Evolutionary conservation across 2,329 filamentous ascomycete species (phyloP).

Genomic region (Sarocladium brachiariae): DNA sequence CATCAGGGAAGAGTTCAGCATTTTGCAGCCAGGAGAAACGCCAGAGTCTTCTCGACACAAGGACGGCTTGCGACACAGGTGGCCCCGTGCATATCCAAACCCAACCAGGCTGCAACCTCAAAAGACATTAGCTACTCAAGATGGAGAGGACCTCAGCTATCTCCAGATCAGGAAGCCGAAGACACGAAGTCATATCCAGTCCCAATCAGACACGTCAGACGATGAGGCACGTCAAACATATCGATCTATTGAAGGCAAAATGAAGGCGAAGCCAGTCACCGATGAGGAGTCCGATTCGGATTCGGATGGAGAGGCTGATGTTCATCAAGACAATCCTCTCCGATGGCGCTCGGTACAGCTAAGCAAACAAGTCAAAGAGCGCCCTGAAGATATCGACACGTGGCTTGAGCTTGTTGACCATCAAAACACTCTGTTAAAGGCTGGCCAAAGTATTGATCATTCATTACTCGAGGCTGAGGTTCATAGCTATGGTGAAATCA

Average conservation of each 20-base stretch:
- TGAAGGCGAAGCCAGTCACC: slow-evolving; percentile 30
- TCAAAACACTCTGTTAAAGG: slow-evolving; percentile 61
- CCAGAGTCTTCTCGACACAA: slow-evolving; percentile 29
- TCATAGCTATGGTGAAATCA: slow-evolving; percentile 69
- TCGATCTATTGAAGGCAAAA: slow-evolving; percentile 58
- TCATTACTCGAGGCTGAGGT: slow-evolving; percentile 52
- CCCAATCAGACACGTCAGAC: slow-evolving; percentile 32
- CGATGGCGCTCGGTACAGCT: slow-evolving; percentile 55
- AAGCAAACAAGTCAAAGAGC: slow-evolving; percentile 53
- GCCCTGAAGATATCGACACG: slow-evolving; percentile 58
- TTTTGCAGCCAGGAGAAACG: slow-evolving; percentile 37
- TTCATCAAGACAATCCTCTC: slow-evolving; percentile 35
- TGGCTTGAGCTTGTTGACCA: slow-evolving; percentile 78
- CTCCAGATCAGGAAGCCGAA: slow-evolving; percentile 36
- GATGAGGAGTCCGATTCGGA: slow-evolving; percentile 39
- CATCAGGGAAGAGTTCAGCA: slow-evolving; percentile 48
- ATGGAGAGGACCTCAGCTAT: slow-evolving; percentile 36
- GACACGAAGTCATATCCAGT: slow-evolving; percentile 32
- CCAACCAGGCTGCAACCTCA: slow-evolving; percentile 32
- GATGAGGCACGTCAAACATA: slow-evolving; percentile 49
- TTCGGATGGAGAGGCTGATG: slow-evolving; percentile 22
- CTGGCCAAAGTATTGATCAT: slow-evolving; percentile 35
- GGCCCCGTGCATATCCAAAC: slow-evolving; percentile 29
- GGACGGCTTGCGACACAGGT: slow-evolving; percentile 39
- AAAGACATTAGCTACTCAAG: slow-evolving; percentile 15